Evolutionary conservation across 768 basidiomycete genomes (phyloP).

Genomic region (Suillus weaverae): DNA sequence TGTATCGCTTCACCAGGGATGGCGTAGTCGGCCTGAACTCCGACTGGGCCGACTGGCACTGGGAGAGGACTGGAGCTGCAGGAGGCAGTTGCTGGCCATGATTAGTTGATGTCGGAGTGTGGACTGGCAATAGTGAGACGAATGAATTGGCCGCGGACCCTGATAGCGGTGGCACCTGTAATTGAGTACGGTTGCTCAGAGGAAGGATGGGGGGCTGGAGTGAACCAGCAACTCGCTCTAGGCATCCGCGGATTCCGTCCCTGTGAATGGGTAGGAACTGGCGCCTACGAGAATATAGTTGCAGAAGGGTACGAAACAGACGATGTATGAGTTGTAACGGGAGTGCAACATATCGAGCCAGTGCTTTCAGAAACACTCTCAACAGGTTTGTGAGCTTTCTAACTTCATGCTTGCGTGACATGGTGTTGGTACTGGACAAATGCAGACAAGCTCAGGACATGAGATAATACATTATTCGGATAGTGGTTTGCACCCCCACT

Average conservation of each 20-base stretch:
- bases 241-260: background rate
- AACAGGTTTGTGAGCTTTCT: background rate
- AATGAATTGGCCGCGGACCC: background rate
- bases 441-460: background rate
- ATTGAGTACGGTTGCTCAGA: background rate
- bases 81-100: background rate
- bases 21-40: background rate
- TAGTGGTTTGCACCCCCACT: background rate
- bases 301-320: background rate
- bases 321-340: background rate
- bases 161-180: background rate
- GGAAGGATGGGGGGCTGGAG: background rate
- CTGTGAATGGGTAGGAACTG: background rate
- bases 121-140: background rate
- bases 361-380: background rate
- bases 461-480: background rate
- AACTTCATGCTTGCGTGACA: background rate
- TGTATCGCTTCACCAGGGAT: background rate
- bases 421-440: background rate
- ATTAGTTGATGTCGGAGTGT: background rate
- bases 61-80: background rate
- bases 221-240: background rate
- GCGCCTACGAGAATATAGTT: background rate
- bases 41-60: background rate
- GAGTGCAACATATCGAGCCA: background rate